Base-by-base conservation (phyloP, 106 monocot species). In the Dactylorhiza incarnata region DNA sequence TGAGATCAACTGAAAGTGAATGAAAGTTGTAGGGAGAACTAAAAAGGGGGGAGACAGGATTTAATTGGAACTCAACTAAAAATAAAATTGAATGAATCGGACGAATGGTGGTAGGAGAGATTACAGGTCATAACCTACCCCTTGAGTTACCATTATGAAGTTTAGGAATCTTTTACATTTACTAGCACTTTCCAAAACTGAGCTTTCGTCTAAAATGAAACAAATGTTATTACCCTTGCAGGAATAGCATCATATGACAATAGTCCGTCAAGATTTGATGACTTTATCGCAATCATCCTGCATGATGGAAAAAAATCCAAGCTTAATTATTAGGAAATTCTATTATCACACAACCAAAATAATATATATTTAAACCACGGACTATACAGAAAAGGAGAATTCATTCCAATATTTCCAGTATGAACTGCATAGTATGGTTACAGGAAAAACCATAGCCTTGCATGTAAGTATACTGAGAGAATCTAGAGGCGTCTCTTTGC, bases 221-320 rank as follows among this genome's bases (percentile, higher is more conserved):
- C 9, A 65, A 26, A 65, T 25, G 11, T 65, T 65, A 10, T 65
- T 78, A 13, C n/a, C 85, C 91, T 91, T 76, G 86, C 91, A 48
- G 68, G 24, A 70, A 80, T 67, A 75, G 37, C 48, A 68, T 88
- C 80, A 37, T 80, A 47, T 15, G 83, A 81, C 10, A 82, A 48
- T 56, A 84, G 75, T 14, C 78, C 88, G 82, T 86, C 88, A 45
- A 84, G 70, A 45, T 91, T 91, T 46, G 80, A 9, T 13, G 73
- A 2, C 19, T 70, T 77, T 65, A 86, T 83, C 12, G 65, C 4
- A 47, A 78, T 48, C 76, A 91, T 65, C 82, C 91, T 91, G 83
- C 68, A 81, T 29, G 79, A 68, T 25, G 45, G 8, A 76, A 73
- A 23, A 67, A 49, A 20, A 62, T 19, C 29, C 7, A 55, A 65